A percentile compares a stretch with the other conserved stretches of the same genome.
These are phyloP conservation scores for Spergularia bocconei DNA, from an alignment of 148 eudicot genomes.

Conservation along the genomic window DNA sequence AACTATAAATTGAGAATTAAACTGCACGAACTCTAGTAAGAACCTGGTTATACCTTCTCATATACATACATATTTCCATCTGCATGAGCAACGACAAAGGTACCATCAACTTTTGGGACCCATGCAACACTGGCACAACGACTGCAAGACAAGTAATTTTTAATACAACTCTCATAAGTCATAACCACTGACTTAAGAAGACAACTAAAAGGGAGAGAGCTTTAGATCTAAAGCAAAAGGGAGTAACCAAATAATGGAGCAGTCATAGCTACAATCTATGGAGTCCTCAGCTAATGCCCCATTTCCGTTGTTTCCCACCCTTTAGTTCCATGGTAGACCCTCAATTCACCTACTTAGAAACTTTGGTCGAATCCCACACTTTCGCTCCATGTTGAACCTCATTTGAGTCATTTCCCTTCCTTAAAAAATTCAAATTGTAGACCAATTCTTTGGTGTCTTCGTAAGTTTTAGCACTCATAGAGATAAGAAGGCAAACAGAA, in stretches of 20 bases:
- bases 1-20: neutral
- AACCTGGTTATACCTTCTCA: constrained; percentile 67
- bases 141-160: constrained; percentile 38
- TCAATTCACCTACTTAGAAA: too few species aligned
- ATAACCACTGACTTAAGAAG: neutral
- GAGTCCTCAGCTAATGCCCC: too few species aligned
- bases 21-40: neutral
- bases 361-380: too few species aligned
- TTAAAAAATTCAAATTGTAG: too few species aligned
- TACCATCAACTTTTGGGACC: constrained; percentile 82
- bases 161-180: constrained; percentile 1
- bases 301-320: too few species aligned
- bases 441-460: too few species aligned
- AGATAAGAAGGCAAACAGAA: too few species aligned
- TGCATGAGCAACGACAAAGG: constrained; percentile 77
- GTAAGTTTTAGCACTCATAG: too few species aligned
- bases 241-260: neutral
- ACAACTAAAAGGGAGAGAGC: neutral
- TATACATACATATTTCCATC: constrained; percentile 87
- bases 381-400: too few species aligned
- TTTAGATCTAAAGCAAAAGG: neutral
- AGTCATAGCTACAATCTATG: neutral
- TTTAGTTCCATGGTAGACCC: too few species aligned
- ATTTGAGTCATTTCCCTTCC: too few species aligned
- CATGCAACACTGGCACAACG: constrained; percentile 86